Base-by-base conservation (phyloP, 192 early-diverging fungal genomes). In the Paraglomus brasilianum region DNA sequence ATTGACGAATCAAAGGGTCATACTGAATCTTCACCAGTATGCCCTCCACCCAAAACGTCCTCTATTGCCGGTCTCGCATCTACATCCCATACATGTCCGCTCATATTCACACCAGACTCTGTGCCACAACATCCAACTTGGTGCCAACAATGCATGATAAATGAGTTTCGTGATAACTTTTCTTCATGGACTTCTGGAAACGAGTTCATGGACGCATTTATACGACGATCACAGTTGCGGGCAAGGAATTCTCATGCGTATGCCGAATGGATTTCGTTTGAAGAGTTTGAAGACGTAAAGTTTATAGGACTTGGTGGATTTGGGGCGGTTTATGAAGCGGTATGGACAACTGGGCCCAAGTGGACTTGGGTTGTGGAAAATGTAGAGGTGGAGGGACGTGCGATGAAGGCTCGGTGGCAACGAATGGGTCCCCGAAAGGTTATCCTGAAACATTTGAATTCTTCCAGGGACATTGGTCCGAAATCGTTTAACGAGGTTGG, bases 291-390 rank as follows among this genome's bases (percentile, higher is more conserved):
- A n/a, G 30, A 10, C 14, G 17, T 66, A 13, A 39, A 66, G 51
- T 66, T 66, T 51, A 19, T 51, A n/a, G 64, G 40, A 11, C 17
- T n/a, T 22, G 64, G 64, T 66, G 64, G 47, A 17, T 66, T 66
- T 49, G 45, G 47, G 2, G 38, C n/a, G 5, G 64, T 66, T 38
- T 66, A 50, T 66, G 48, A 30, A 8, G 64, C 64, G 1, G 6
- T 48, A 39, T 66, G 64, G 47, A 50, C 5, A 2, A 17, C 48
- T 66, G 64, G 64, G n/a, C 41, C 41, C 7, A 50, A 51, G 39
- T 21, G 11, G 11, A 39, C 48, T n/a, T 51, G 64, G 45, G 11
- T 51, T 66, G 4, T 19, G 48, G n/a, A 51, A 50, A 51, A 50
- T 17, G 2, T 11, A 51, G n/a, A 66, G 14, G 40, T 46, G 64